A percentile compares a stretch with the other conserved stretches of the same genome.
Evolutionary conservation across 2,329 filamentous ascomycete species (phyloP).

Genomic region (Scolecobasidium constrictum): DNA sequence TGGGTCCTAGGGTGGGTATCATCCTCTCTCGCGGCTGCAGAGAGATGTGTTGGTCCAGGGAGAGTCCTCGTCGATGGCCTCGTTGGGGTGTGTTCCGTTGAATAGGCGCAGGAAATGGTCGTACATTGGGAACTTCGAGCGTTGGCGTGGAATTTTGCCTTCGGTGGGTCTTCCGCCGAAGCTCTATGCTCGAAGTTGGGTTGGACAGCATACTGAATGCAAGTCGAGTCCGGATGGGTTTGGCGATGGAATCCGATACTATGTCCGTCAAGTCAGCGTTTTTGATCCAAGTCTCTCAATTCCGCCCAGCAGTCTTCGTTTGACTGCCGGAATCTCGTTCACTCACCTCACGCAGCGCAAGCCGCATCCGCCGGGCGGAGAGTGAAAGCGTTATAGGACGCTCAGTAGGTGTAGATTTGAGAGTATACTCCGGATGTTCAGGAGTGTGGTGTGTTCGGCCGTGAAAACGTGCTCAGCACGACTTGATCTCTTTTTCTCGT

Average conservation of each 20-base stretch:
- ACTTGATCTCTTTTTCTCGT: neutral
- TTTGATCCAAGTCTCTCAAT: constrained; percentile 5
- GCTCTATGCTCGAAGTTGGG: constrained; percentile 59
- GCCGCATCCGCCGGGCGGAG: constrained; percentile 65
- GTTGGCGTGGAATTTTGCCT: constrained; percentile 80
- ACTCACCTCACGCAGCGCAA: constrained; percentile 74
- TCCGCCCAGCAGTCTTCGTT: neutral
- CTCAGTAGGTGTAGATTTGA: constrained; percentile 18
- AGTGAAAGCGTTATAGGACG: constrained; percentile 31
- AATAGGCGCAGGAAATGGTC: constrained; percentile 49
- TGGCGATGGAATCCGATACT: constrained; percentile 29
- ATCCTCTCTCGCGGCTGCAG: constrained; percentile 35
- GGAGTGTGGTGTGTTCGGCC: no score
- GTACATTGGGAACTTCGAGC: constrained; percentile 65
- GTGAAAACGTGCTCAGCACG: neutral
- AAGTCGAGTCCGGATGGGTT: constrained; percentile 56
- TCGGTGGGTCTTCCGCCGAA: constrained; percentile 65
- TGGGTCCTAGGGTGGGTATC: constrained; percentile 19
- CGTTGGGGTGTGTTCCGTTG: constrained; percentile 24
- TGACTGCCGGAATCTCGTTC: neutral
- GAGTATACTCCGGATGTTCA: no score
- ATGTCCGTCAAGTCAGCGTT: constrained; percentile 19
- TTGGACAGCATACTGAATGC: constrained; percentile 65
- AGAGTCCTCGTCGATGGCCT: constrained; percentile 72
- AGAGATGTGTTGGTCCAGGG: constrained; percentile 63